Evolutionary conservation across 164 flowering plant genomes (phyloP), one percentile per base, ranked within the genome.

Genomic region (Cinnamomum micranthum): DNA sequence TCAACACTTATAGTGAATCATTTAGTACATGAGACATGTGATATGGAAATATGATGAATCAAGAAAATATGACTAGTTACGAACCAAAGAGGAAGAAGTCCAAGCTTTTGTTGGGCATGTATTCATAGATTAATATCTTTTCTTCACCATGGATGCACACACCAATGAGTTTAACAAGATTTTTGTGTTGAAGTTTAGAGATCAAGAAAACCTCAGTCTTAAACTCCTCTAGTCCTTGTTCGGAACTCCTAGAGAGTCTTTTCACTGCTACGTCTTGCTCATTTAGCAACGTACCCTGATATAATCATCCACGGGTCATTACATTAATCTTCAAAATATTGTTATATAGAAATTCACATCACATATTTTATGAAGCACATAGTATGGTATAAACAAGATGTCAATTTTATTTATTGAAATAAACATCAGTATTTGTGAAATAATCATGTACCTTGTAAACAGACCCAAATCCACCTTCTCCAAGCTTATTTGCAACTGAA

Each of bases 21-120:
- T 41, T 41, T 41, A 41, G 47, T 41, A 41, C 9, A 41, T 41
- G 47, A 41, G 47, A 41, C 47, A 41, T 41, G 6, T 6, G 47
- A 41, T 41, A 41, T 41, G 11, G 47, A 41, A 41, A 7, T 41
- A 41, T 41, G 47, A 41, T 41, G 0, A 41, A 41, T 41, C 17
- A 19, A 11, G n/a, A 60, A 60, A 5, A 22, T 60, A 22, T 60
- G 6, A 17, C 20, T 20, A 60, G 22, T 22, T 5, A 50, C 52
- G 2, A 20, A 74, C 97, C 90, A 50, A 90, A 93, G 67, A 91
- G 74, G 74, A 86, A 87, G 55, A 25, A 64, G 65, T 93, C 93
- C 79, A 92, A 77, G 84, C 97, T 92, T 82, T 80, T 87, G 76
- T 91, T 91, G 20, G 92, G 90, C 95, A 92, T 81, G 78, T 83